Evolutionary conservation across 768 basidiomycete species (phyloP).

Genomic region (Rhizopogon vulgaris): DNA sequence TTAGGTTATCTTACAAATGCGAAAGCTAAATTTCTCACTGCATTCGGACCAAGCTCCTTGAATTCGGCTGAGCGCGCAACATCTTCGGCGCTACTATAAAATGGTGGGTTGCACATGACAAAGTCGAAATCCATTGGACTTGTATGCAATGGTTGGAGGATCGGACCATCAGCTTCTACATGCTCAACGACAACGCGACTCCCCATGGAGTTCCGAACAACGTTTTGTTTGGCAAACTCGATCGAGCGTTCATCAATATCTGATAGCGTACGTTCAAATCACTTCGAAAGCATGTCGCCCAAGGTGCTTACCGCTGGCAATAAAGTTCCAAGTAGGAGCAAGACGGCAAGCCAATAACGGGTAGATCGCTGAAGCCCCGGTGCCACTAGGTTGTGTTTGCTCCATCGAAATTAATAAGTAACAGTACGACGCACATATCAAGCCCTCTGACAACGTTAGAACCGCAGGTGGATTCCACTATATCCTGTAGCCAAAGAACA

Average conservation of each 20-base stretch:
- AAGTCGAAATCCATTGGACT: conserved; percentile 49
- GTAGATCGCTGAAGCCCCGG: conserved; percentile 88
- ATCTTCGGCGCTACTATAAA: conserved; percentile 76
- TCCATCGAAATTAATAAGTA: neutral
- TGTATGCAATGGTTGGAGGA: conserved; percentile 33
- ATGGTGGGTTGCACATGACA: conserved; percentile 95
- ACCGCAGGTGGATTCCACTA: conserved; percentile 32
- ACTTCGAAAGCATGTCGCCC: neutral
- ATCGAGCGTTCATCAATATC: conserved; percentile 71
- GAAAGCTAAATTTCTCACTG: conserved; percentile 42
- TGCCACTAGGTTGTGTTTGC: conserved; percentile 52
- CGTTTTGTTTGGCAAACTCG: conserved; percentile 47
- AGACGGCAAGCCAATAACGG: conserved; percentile 64
- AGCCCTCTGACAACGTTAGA: conserved; percentile 40
- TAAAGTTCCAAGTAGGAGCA: conserved; percentile 48
- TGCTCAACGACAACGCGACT: conserved; percentile 45
- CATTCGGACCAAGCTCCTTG: conserved; percentile 65
- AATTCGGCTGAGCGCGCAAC: conserved; percentile 47
- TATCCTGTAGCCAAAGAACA: conserved; percentile 77
- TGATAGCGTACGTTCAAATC: conserved; percentile 19
- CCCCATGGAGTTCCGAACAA: conserved; percentile 49
- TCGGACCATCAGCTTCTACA: conserved; percentile 29
- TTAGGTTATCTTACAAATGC: neutral
- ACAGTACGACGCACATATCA: conserved; percentile 56
- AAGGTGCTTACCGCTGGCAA: conserved; percentile 55